Base-by-base conservation (phyloP, 306 rosid genomes). In the Quercus bicolor region DNA sequence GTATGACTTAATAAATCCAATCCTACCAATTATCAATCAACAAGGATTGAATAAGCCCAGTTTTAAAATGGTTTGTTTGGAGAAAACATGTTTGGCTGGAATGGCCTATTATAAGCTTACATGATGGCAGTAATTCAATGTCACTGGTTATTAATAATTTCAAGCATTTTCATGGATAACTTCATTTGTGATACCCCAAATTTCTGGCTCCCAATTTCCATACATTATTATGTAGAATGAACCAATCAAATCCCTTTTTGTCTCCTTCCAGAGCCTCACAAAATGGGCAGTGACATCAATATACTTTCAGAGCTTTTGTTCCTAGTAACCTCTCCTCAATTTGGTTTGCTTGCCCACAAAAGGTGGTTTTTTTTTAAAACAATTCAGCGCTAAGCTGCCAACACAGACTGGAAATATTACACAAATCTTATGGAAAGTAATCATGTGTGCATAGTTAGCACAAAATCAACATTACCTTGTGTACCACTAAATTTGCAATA, bases 401-500 rank as follows among this genome's bases (percentile, higher is more conserved):
- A 59, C 65, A 59, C 18, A 59, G 65, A 59, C 65, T 10, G 53
- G 53, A 48, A 59, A 59, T 10, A 59, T 59, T 23, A 62, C 69
- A 28, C 16, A 62, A 20, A 18, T 40, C 21, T 54, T 21, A 43
- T 26, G 65, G 69, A 65, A 86, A 71, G 64, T 31, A 81, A 21
- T 54, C 34, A 43, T 23, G 75, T 34, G 16, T n/a, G 70, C 37
- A 75, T 28, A 59, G 31, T 28, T 28, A 72, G 72, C 45, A 66
- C n/a, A 37, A 18, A 69, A 77, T 34, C 70, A 76, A 21, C 23
- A 80, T 64, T 31, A 5, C 26, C 26, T 3, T 34, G 37, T n/a
- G 48, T n/a, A 66, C 14, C 26, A 66, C 52, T 18, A 1, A 19
- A 48, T 5, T 33, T 33, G 51, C 52, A 19, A 18, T 34, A 31